A percentile compares a stretch with the other conserved stretches of the same genome.
phyloP scores from a whole-genome alignment of 768 basidiomycete genomes.

The Baorangia bicolor region DNA sequence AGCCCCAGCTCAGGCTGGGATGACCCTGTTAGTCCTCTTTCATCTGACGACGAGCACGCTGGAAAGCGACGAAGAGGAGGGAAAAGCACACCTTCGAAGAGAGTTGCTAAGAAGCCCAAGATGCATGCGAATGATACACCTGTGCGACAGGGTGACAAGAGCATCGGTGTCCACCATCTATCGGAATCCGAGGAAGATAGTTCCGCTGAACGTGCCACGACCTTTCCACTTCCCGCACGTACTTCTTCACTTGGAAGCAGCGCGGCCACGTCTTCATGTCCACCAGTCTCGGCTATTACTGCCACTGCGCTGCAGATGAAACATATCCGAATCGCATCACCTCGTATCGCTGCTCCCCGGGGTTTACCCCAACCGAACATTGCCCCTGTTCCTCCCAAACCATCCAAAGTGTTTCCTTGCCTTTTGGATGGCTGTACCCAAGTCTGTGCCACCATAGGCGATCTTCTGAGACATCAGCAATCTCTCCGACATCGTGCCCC shows the following conservation, averaged over 20 bases:
- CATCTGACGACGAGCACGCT: conserved; percentile 4
- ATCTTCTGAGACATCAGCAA: conserved; percentile 29
- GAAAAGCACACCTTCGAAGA: background rate
- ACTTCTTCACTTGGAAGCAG: background rate
- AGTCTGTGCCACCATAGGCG: conserved; percentile 28
- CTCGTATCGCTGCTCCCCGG: conserved; percentile 4
- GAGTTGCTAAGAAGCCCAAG: conserved; percentile 15
- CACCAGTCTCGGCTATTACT: conserved; percentile 3
- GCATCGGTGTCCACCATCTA: background rate
- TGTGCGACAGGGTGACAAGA: background rate
- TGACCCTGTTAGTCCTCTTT: background rate
- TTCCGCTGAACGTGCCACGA: background rate
- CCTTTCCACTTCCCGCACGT: background rate
- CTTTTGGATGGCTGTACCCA: conserved; percentile 24
- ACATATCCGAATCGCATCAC: conserved; percentile 16
- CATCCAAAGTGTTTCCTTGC: conserved; percentile 25
- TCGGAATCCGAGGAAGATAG: background rate
- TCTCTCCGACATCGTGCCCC: conserved; percentile 31
- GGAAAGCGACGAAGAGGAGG: conserved; percentile 21
- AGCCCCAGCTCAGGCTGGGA: background rate
- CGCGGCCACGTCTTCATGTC: background rate
- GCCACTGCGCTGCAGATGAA: conserved; percentile 12
- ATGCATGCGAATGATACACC: conserved; percentile 10
- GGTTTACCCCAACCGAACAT: background rate
- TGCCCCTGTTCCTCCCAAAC: background rate